phyloP scores from a whole-genome alignment of 177 flowering plant genomes.

The Tripterygium wilfordii region DNA sequence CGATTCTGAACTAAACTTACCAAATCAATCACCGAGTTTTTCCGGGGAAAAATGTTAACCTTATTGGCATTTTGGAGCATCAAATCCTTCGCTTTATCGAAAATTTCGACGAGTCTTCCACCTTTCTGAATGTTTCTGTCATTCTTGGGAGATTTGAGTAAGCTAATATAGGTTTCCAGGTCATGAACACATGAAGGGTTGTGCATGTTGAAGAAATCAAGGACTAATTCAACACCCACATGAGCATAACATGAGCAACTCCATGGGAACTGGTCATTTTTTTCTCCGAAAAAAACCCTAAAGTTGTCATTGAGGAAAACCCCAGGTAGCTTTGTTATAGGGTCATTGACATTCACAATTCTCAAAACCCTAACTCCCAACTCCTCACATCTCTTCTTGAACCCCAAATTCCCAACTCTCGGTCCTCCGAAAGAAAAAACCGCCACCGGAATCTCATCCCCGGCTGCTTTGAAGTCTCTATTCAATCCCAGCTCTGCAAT shows the following conservation, averaged over 20 bases:
- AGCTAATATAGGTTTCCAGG: slow-evolving; percentile 48
- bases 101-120: slow-evolving; percentile 17
- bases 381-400: slow-evolving; percentile 63
- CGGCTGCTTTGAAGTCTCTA: neutral
- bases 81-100: slow-evolving; percentile 23
- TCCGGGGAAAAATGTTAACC: slow-evolving; percentile 16
- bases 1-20: slow-evolving; percentile 25
- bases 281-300: slow-evolving; percentile 49
- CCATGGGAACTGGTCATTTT: slow-evolving; percentile 43
- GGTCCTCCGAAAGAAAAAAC: slow-evolving; percentile 84
- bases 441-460: slow-evolving; percentile 35
- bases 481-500: slow-evolving; percentile 65
- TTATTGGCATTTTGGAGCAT: slow-evolving; percentile 10
- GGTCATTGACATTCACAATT: slow-evolving; percentile 56
- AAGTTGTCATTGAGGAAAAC: slow-evolving; percentile 70
- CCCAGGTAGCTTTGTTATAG: slow-evolving; percentile 73
- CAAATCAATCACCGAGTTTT: slow-evolving; percentile 17
- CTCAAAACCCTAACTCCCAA: slow-evolving; percentile 65
- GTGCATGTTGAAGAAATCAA: slow-evolving; percentile 62
- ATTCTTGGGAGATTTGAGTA: slow-evolving; percentile 32
- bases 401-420: slow-evolving; percentile 62
- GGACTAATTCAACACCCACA: slow-evolving; percentile 66
- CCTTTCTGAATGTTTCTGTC: slow-evolving; percentile 1
- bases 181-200: slow-evolving; percentile 79
- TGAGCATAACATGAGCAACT: slow-evolving; percentile 54